These are phyloP conservation scores for Alternaria brassicicola DNA, from an alignment of 2,329 filamentous ascomycete species.

Conservation along the genomic window DNA sequence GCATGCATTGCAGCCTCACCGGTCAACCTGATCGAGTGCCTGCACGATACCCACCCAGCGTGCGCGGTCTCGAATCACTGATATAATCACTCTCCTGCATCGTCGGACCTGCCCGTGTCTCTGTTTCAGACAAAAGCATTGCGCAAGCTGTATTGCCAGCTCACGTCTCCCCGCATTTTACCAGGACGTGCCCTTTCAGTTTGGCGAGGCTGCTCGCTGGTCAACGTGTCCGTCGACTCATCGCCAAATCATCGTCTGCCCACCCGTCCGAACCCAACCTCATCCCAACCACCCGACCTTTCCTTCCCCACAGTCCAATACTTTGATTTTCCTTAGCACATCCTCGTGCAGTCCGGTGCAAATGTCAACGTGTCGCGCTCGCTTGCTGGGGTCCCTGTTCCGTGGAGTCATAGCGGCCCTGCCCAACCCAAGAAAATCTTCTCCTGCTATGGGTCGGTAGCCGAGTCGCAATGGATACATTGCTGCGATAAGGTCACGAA, in stretches of 20 bases:
- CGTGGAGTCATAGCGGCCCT: slow-evolving; percentile 1
- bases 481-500: neutral
- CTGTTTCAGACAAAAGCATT: slow-evolving; percentile 7
- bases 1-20: slow-evolving; percentile 38
- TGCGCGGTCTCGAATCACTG: slow-evolving; percentile 8
- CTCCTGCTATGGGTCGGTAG: neutral
- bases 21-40: slow-evolving; percentile 18
- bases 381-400: neutral
- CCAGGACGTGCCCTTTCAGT: slow-evolving; percentile 2
- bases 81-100: slow-evolving; percentile 4
- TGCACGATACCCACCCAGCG: slow-evolving; percentile 12
- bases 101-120: slow-evolving; percentile 7
- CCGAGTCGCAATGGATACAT: slow-evolving; percentile 1
- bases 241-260: neutral
- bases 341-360: slow-evolving; percentile 9
- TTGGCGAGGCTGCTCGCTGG: neutral
- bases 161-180: slow-evolving; percentile 14
- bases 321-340: neutral
- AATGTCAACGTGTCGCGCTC: slow-evolving; percentile 15
- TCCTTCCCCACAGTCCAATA: slow-evolving; percentile 13
- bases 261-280: slow-evolving; percentile 7
- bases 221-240: slow-evolving; percentile 10
- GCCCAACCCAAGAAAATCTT: slow-evolving; percentile 9
- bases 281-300: slow-evolving; percentile 2
- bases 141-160: slow-evolving; percentile 17